Evolutionary conservation across 2,329 filamentous ascomycete species (phyloP).

Genomic region (Sclerotinia minor): DNA sequence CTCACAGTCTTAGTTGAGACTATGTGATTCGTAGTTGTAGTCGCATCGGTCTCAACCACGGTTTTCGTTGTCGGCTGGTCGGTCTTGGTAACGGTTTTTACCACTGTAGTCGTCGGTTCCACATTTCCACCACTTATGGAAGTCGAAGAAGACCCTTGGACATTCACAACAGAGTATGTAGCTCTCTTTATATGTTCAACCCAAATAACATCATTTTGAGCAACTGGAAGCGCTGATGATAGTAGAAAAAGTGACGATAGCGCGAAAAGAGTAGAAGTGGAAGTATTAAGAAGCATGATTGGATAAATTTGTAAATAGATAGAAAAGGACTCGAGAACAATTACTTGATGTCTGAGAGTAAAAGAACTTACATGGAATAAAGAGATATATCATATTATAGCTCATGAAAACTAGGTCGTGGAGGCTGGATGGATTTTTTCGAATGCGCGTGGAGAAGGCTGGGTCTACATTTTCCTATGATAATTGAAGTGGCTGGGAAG

Average conservation of each 20-base stretch:
- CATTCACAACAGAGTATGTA: slow-evolving; percentile 42
- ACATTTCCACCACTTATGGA: slow-evolving; percentile 25
- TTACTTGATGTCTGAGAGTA: slow-evolving; percentile 17
- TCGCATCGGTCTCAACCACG: slow-evolving; percentile 35
- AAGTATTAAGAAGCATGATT: slow-evolving; percentile 37
- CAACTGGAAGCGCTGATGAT: slow-evolving; percentile 35
- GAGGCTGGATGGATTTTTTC: slow-evolving; percentile 33
- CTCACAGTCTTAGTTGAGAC: slow-evolving; percentile 35
- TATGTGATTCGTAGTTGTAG: slow-evolving; percentile 29
- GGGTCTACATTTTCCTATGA: slow-evolving; percentile 28
- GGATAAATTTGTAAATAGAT: slow-evolving; percentile 8
- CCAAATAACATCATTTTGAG: slow-evolving; percentile 25
- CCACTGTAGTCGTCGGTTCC: slow-evolving; percentile 28
- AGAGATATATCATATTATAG: slow-evolving; percentile 31
- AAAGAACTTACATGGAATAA: slow-evolving; percentile 27
- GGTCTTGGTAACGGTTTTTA: slow-evolving; percentile 36
- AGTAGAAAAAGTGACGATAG: slow-evolving; percentile 36
- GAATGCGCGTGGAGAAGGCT: slow-evolving; percentile 29
- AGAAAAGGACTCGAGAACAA: slow-evolving; percentile 11
- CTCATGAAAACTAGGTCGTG: slow-evolving; percentile 26
- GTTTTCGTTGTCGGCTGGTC: slow-evolving; percentile 34
- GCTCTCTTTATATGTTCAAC: slow-evolving; percentile 32
- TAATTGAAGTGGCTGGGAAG: slow-evolving; percentile 28
- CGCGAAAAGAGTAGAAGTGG: slow-evolving; percentile 33
- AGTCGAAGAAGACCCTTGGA: slow-evolving; percentile 40